phyloP scores from a whole-genome alignment of 2,329 filamentous ascomycete genomes.

The Cytospora chrysosperma region DNA sequence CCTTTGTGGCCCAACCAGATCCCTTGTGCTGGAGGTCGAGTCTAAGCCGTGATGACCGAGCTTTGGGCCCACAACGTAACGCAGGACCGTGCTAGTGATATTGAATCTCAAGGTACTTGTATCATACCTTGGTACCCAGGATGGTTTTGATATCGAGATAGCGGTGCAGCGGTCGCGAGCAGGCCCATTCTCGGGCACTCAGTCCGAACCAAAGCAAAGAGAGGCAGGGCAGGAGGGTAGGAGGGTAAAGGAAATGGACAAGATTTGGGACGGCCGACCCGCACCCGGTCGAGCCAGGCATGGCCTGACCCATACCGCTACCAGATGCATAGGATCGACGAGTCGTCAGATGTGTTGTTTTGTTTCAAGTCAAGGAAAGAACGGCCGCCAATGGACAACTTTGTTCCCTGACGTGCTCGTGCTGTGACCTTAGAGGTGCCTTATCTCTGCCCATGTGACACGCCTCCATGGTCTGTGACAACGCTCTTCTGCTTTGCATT shows the following conservation, averaged over 20 bases:
- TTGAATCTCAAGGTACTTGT: conserved; percentile 17
- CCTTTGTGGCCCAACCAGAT: conserved; percentile 2
- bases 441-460: conserved; percentile 1
- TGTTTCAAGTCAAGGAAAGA: conserved; percentile 17
- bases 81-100: conserved; percentile 5
- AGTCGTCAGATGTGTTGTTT: conserved; percentile 12
- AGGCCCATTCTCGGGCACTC: conserved; percentile 12
- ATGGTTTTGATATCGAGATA: not conserved
- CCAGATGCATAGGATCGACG: conserved; percentile 5
- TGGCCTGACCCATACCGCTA: conserved; percentile 1
- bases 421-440: not conserved
- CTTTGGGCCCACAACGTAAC: not conserved
- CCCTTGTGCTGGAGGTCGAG: conserved; percentile 16
- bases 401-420: conserved; percentile 6
- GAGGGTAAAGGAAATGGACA: not conserved
- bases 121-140: conserved; percentile 3
- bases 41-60: conserved; percentile 8
- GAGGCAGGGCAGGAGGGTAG: conserved; percentile 2
- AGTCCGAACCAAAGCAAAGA: conserved; percentile 1
- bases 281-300: conserved; percentile 12
- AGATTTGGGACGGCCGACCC: conserved; percentile 13
- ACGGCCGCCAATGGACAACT: conserved; percentile 2
- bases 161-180: conserved; percentile 10
- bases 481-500: not conserved
- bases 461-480: conserved; percentile 7